Conservation (phyloP, 2,329 filamentous ascomycete genomes). For the Ambrosiella beaveri region DNA sequence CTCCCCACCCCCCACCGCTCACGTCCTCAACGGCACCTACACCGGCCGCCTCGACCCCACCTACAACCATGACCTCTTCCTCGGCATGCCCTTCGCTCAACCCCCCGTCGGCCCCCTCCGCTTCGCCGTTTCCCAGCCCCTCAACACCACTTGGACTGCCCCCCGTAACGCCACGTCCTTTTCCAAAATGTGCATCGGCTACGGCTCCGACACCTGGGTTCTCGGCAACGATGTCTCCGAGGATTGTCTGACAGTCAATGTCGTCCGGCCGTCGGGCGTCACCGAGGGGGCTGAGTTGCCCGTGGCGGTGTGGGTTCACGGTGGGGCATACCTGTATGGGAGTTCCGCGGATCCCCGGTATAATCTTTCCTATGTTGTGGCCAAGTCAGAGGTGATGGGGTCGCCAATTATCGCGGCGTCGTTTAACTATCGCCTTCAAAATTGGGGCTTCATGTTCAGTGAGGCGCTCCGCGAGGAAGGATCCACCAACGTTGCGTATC, state of each 20-base stretch:
- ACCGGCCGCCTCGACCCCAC: not conserved
- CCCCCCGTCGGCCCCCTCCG: slow-evolving; percentile 22
- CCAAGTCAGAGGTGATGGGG: slow-evolving; percentile 22
- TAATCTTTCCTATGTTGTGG: slow-evolving; percentile 29
- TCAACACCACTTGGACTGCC: slow-evolving; percentile 18
- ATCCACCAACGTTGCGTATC: slow-evolving; percentile 25
- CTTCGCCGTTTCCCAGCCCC: slow-evolving; percentile 24
- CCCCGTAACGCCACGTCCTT: slow-evolving; percentile 13
- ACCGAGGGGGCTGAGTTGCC: slow-evolving; percentile 19
- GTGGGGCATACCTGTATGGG: slow-evolving; percentile 29
- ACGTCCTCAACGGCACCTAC: not conserved
- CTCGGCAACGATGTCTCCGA: slow-evolving; percentile 17
- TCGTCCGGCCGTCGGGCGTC: slow-evolving; percentile 26
- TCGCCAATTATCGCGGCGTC: slow-evolving; percentile 31
- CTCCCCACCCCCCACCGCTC: not conserved
- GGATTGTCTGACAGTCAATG: slow-evolving; percentile 32
- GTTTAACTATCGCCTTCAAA: slow-evolving; percentile 29
- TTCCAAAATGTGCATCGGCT: slow-evolving; percentile 28
- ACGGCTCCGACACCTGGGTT: slow-evolving; percentile 27
- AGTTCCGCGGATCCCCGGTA: slow-evolving; percentile 25
- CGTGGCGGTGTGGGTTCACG: slow-evolving; percentile 26
- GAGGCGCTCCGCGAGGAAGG: slow-evolving; percentile 18
- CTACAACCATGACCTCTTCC: slow-evolving; percentile 14
- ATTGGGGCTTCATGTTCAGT: slow-evolving; percentile 31
- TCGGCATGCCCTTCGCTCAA: slow-evolving; percentile 24